A percentile compares a stretch with the other conserved stretches of the same genome.
Evolutionary conservation across 768 basidiomycete genomes (phyloP).

Genomic region (Hemileccinum impolitum): DNA sequence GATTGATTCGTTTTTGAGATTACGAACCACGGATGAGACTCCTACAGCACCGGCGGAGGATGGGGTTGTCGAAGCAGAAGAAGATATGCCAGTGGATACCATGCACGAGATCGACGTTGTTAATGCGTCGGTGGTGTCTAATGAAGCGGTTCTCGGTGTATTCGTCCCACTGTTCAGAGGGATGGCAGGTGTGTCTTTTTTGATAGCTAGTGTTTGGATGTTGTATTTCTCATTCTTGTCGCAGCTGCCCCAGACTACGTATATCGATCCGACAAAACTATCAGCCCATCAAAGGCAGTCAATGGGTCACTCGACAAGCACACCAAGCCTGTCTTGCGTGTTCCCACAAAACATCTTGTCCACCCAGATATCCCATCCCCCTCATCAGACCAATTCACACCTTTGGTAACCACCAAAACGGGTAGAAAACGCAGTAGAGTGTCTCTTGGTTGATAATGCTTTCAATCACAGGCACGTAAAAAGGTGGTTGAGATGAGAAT

Average conservation of each 20-base stretch:
- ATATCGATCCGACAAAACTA: constrained; percentile 13
- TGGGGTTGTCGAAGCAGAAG: constrained; percentile 34
- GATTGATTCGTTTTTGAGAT: constrained; percentile 45
- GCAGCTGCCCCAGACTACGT: constrained; percentile 25
- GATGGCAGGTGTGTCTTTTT: constrained; percentile 39
- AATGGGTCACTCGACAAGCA: constrained; percentile 16
- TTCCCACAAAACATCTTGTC: constrained; percentile 18
- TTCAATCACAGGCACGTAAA: constrained; percentile 15
- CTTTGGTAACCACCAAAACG: constrained; percentile 18
- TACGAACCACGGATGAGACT: constrained; percentile 22
- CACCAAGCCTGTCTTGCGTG: constrained; percentile 9
- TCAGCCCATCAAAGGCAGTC: constrained; percentile 8
- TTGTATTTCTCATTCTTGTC: constrained; percentile 3
- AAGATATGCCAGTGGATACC: constrained; percentile 44
- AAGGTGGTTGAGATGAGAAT: constrained; percentile 18
- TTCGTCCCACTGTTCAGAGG: constrained; percentile 64
- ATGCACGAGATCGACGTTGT: constrained; percentile 14
- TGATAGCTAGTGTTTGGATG: background rate
- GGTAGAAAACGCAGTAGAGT: constrained; percentile 34
- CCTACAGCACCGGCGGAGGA: constrained; percentile 15
- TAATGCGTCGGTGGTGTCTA: constrained; percentile 36
- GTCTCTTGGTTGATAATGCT: constrained; percentile 23
- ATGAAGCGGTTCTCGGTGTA: constrained; percentile 52
- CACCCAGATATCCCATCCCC: constrained; percentile 12
- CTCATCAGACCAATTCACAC: constrained; percentile 11